Evolutionary conservation across 2,329 filamentous ascomycete species (phyloP).

Genomic region (Ceratocystis huliohia): DNA sequence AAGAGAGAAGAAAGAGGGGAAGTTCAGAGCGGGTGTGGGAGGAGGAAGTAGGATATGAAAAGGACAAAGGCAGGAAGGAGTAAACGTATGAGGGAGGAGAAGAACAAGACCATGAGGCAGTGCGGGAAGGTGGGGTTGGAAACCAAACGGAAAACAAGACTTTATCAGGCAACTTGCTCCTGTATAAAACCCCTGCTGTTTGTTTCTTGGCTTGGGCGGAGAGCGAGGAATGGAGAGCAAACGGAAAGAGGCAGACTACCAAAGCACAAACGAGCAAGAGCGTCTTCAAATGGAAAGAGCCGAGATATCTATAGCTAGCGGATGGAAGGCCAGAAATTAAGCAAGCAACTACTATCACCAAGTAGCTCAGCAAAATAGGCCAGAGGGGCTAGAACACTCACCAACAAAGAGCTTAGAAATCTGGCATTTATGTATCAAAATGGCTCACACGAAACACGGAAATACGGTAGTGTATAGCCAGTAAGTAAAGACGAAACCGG

Average conservation of each 20-base stretch:
- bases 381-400: neutral
- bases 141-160: neutral
- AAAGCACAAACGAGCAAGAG: no score
- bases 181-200: neutral
- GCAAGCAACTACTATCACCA: neutral
- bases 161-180: neutral
- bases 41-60: neutral
- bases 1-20: slow-evolving; percentile 16
- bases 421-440: neutral
- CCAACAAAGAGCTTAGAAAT: neutral
- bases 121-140: neutral
- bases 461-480: neutral
- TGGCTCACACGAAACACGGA: neutral
- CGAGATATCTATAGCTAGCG: no score
- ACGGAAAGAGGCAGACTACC: neutral
- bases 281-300: no score
- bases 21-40: slow-evolving; percentile 12
- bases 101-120: neutral
- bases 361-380: neutral
- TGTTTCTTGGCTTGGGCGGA: neutral
- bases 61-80: neutral
- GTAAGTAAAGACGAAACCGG: neutral
- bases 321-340: no score
- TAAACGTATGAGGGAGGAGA: neutral
- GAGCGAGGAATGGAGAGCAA: neutral